Percentiles rank a stretch among this genome's conserved stretches.
These are phyloP conservation scores for Mycena capillaripes DNA, from an alignment of 768 basidiomycete genomes.

Conservation along the genomic window DNA sequence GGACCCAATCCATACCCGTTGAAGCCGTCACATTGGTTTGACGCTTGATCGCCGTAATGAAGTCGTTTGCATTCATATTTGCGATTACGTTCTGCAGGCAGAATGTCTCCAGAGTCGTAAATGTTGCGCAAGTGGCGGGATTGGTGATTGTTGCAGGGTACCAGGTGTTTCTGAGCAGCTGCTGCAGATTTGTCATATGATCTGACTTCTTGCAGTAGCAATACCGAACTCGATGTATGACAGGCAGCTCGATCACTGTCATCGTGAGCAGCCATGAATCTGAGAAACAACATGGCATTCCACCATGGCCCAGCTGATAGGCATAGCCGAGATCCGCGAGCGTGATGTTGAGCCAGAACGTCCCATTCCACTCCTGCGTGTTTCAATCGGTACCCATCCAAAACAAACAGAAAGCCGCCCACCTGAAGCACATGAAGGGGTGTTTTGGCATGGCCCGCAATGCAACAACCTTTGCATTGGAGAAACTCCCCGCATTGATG, in stretches of 20 bases:
- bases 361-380: neutral
- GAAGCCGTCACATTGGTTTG: neutral
- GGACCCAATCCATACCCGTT: neutral
- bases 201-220: neutral
- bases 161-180: neutral
- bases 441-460: neutral
- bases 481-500: neutral
- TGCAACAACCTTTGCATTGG: neutral
- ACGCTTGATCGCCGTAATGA: neutral
- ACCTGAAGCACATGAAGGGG: neutral
- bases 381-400: neutral
- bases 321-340: neutral
- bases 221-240: neutral
- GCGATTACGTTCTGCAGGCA: constrained; percentile 27
- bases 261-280: neutral
- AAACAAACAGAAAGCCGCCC: neutral
- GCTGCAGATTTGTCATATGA: neutral
- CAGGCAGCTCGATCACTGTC: neutral
- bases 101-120: constrained; percentile 12
- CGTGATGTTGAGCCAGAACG: neutral
- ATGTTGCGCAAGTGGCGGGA: neutral
- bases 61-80: neutral
- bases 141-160: neutral
- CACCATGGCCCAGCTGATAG: neutral
- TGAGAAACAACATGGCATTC: neutral